phyloP scores from a whole-genome alignment of 2,329 filamentous ascomycete species.

The Botryotinia globosa region DNA sequence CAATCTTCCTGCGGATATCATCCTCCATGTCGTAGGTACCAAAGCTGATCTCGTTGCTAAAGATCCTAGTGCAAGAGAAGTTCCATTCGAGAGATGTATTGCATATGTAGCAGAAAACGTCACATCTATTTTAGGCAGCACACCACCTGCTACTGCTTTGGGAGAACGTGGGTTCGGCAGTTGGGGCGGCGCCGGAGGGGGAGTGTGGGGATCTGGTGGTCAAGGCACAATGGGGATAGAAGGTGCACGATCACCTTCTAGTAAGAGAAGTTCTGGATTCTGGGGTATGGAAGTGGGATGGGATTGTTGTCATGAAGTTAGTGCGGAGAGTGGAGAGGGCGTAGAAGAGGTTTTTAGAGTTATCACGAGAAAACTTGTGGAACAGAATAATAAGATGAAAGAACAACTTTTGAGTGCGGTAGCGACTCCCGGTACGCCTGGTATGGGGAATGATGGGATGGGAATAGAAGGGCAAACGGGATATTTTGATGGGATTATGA shows the following conservation, averaged over 20 bases:
- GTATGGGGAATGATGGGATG: constrained; percentile 35
- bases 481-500: constrained; percentile 47
- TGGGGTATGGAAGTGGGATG: constrained; percentile 93
- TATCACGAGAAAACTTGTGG: constrained; percentile 78
- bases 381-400: constrained; percentile 61
- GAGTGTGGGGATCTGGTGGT: constrained; percentile 14
- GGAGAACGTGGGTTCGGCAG: constrained; percentile 26
- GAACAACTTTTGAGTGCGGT: constrained; percentile 47
- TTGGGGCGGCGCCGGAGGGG: constrained; percentile 2
- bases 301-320: constrained; percentile 97
- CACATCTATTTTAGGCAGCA: constrained; percentile 65
- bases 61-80: constrained; percentile 74
- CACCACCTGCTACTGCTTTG: constrained; percentile 64
- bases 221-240: constrained; percentile 37
- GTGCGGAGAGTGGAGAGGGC: constrained; percentile 87
- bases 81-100: constrained; percentile 93
- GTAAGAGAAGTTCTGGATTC: constrained; percentile 69
- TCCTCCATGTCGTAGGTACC: constrained; percentile 92
- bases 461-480: constrained; percentile 30
- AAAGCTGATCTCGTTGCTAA: constrained; percentile 87
- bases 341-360: constrained; percentile 96
- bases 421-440: constrained; percentile 44
- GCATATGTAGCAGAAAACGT: constrained; percentile 93
- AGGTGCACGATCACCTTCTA: constrained; percentile 59
- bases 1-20: constrained; percentile 68